Conservation (phyloP, 1,139 yeast genomes). For the Diutina mesorugosa region DNA sequence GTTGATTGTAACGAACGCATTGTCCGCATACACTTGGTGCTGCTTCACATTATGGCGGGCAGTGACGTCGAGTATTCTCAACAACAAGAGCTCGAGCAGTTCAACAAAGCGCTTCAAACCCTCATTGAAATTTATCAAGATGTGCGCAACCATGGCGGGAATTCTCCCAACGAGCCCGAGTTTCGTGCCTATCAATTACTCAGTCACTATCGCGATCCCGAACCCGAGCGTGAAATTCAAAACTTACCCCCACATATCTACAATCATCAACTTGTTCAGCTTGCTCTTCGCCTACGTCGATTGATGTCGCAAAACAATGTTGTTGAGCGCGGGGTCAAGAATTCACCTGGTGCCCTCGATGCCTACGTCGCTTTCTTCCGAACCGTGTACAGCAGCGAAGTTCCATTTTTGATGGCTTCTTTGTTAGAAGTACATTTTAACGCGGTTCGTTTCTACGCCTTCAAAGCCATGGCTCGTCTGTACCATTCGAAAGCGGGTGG, state of each 20-base stretch:
- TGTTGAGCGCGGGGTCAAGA: conserved; percentile 42
- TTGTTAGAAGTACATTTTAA: conserved; percentile 72
- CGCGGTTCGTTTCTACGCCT: conserved; percentile 64
- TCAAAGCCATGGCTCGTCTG: conserved; percentile 55
- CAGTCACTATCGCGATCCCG: conserved; percentile 76
- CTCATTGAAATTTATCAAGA: conserved; percentile 80
- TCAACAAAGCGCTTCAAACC: conserved; percentile 85
- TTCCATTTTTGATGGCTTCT: conserved; percentile 66
- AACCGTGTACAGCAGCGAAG: conserved; percentile 28
- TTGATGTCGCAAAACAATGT: conserved; percentile 53
- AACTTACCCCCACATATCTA: conserved; percentile 48
- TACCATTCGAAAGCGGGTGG: conserved; percentile 62
- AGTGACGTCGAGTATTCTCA: conserved; percentile 69
- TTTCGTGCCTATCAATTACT: conserved; percentile 80
- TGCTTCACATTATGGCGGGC: conserved; percentile 80
- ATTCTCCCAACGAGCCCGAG: conserved; percentile 80
- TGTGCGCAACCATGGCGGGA: conserved; percentile 56
- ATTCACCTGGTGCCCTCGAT: conserved; percentile 50
- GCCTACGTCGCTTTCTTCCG: conserved; percentile 57
- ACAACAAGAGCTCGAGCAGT: conserved; percentile 92
- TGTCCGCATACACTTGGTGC: conserved; percentile 75
- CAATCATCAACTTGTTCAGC: conserved; percentile 45
- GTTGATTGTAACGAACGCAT: conserved; percentile 87
- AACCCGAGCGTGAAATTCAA: conserved; percentile 67
- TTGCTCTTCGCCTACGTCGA: conserved; percentile 59